Conservation (phyloP, 257 asterid genomes). For the Misopates orontium region DNA sequence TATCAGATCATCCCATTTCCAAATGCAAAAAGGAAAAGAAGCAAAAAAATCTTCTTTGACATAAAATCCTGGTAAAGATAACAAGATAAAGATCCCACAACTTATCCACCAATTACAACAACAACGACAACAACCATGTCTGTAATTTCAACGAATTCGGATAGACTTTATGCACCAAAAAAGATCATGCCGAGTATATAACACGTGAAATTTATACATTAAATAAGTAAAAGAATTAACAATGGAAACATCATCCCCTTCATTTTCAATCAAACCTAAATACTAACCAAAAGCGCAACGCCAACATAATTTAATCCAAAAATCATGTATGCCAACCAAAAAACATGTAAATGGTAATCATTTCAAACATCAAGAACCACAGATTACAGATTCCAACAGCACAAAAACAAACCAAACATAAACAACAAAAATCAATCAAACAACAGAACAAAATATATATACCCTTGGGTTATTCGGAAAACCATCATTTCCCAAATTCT, state of each 20-base stretch:
- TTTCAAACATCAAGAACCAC: conserved; percentile 21
- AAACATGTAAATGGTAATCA: conserved; percentile 2
- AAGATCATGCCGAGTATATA: no score
- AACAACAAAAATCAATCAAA: no score
- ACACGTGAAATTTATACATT: no score
- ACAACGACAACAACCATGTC: no score
- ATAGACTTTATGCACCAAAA: no score
- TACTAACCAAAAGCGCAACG: conserved; percentile 10
- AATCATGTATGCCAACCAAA: not conserved
- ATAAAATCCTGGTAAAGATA: not conserved
- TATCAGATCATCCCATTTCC: conserved; percentile 15
- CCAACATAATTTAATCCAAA: conserved; percentile 7
- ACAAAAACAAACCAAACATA: conserved; percentile 14
- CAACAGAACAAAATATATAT: conserved; percentile 30
- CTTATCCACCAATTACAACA: not conserved
- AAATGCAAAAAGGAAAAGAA: not conserved
- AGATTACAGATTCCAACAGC: conserved; percentile 1
- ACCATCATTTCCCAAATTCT: conserved; percentile 54
- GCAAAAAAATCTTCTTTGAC: conserved; percentile 3
- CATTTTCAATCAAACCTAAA: conserved; percentile 1
- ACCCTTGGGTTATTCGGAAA: conserved; percentile 69
- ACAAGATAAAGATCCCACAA: not conserved
- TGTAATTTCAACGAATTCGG: no score
- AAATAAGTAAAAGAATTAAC: no score
- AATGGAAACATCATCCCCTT: not conserved